phyloP scores from a whole-genome alignment of 306 rosid species.

The Prunus dulcis region DNA sequence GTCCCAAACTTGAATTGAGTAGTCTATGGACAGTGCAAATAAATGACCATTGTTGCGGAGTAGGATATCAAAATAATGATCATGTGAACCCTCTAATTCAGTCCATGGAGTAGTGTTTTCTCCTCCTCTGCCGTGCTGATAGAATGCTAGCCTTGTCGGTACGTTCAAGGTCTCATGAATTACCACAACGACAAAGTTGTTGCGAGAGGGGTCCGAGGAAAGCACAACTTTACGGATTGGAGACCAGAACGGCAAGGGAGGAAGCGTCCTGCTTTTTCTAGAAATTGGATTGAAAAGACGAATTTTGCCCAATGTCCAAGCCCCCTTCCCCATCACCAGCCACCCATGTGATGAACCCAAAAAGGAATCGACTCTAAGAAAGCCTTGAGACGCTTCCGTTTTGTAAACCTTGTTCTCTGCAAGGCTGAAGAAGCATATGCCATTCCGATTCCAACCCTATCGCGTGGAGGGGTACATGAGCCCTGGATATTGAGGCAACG shows the following conservation, averaged over 20 bases:
- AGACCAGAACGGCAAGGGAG: not conserved
- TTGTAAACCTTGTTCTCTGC: not conserved
- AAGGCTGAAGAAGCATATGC: constrained; percentile 9
- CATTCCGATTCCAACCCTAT: too few species aligned
- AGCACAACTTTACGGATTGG: not conserved
- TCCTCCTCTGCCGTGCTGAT: too few species aligned
- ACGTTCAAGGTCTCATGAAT: too few species aligned
- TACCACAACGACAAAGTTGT: too few species aligned
- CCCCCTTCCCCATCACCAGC: not conserved
- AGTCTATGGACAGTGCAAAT: not conserved
- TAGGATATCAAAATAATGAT: not conserved
- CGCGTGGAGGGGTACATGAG: not conserved
- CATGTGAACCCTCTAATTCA: not conserved
- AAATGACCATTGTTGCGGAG: not conserved
- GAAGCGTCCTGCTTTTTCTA: not conserved
- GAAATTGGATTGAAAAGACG: not conserved
- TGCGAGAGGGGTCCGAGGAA: not conserved
- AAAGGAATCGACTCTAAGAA: not conserved
- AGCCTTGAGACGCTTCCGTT: not conserved
- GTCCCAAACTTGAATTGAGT: not conserved
- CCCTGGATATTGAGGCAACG: not conserved
- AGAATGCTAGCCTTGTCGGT: too few species aligned
- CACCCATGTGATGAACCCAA: constrained; percentile 17
- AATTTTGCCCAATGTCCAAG: not conserved
- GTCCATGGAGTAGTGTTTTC: not conserved